Evolutionary conservation across 257 asterid genomes (phyloP).

Genomic region (Anisodus tanguticus): DNA sequence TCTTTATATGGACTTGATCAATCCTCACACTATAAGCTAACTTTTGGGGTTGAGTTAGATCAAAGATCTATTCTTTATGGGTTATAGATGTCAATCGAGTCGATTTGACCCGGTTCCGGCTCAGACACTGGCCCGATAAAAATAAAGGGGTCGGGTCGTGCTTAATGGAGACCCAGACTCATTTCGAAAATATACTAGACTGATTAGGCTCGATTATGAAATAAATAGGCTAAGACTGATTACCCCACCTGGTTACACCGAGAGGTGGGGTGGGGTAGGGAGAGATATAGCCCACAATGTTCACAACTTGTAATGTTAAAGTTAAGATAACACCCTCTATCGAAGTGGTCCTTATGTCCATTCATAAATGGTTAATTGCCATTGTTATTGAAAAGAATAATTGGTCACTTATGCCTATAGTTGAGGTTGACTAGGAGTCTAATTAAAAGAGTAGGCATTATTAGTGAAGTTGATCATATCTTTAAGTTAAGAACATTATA

Average conservation of each 20-base stretch:
- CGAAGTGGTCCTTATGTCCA: not conserved
- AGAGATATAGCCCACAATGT: not conserved
- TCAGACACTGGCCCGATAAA: too few species aligned
- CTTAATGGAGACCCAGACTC: too few species aligned
- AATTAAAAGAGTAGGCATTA: not conserved
- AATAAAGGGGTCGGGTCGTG: too few species aligned
- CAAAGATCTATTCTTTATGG: too few species aligned
- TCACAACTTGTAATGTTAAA: not conserved
- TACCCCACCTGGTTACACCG: not conserved
- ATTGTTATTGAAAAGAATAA: not conserved
- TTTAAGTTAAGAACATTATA: not conserved
- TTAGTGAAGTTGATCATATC: not conserved
- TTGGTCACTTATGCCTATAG: not conserved
- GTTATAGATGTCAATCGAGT: too few species aligned
- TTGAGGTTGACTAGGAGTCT: slow-evolving; percentile 1
- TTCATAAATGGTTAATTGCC: not conserved
- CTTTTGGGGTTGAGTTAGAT: too few species aligned
- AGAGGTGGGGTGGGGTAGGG: not conserved
- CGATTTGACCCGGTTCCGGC: too few species aligned
- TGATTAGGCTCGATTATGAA: not conserved
- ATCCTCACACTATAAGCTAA: too few species aligned
- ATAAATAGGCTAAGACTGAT: not conserved
- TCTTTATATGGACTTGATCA: too few species aligned
- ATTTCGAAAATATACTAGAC: too few species aligned
- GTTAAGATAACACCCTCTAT: not conserved